Evolutionary conservation across 75 land plant species (phyloP).

Genomic region (Sequoia sempervirens): DNA sequence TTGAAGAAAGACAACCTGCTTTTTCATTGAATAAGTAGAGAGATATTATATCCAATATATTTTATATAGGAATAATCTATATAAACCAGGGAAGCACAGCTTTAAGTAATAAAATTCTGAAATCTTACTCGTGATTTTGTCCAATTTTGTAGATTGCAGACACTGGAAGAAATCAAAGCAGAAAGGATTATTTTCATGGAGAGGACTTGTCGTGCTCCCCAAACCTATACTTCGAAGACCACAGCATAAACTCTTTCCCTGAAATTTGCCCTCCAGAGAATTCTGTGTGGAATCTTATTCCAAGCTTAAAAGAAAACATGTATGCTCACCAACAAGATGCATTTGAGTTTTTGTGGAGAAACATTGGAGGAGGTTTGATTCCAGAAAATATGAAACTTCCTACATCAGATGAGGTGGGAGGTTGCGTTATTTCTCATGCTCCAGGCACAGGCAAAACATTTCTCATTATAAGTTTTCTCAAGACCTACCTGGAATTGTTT

Average conservation of each 20-base stretch:
- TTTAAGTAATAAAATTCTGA: neutral
- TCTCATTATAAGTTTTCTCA: constrained; percentile 44
- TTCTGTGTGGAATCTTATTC: constrained; percentile 62
- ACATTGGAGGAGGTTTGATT: constrained; percentile 37
- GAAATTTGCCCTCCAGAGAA: neutral
- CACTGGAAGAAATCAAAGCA: neutral
- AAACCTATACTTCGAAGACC: neutral
- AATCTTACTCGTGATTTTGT: neutral
- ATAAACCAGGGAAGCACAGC: neutral
- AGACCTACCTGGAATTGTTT: constrained; percentile 37
- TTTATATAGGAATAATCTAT: neutral
- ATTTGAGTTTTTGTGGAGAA: constrained; percentile 65
- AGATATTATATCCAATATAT: constrained; percentile 3
- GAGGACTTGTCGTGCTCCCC: neutral
- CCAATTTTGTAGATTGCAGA: neutral
- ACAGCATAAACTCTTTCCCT: neutral
- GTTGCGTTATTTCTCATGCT: constrained; percentile 78
- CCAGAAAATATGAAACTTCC: constrained; percentile 23
- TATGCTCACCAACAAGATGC: constrained; percentile 62
- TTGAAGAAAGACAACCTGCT: neutral
- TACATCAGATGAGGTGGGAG: constrained; percentile 25
- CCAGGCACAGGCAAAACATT: constrained; percentile 84
- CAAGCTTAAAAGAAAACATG: constrained; percentile 29
- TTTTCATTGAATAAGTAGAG: neutral
- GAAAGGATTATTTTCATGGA: neutral